Base-by-base conservation (phyloP, 148 eudicot genomes). In the Bassia scoparia region DNA sequence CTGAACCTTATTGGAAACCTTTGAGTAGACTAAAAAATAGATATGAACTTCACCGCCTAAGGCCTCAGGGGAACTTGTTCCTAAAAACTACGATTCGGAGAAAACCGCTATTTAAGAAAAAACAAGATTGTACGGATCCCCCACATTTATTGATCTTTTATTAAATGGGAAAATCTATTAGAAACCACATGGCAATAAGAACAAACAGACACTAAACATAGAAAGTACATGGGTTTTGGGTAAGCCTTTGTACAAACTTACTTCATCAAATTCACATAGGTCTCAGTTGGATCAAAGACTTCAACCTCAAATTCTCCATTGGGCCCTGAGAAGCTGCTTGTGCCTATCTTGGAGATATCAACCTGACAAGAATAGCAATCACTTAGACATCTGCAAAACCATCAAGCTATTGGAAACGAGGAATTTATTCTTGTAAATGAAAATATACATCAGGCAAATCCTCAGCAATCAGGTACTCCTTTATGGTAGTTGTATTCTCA, bases 241-340 rank as follows among this genome's bases (percentile, higher is more conserved):
- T 35, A 71, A 43, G 24, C 65, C 71, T 33, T 29, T 44, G 34
- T 41, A 54, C 23, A 35, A 78, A 63, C 96, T 77, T 89, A 95
- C 99, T 91, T 95, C 99, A 95, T 89, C 83, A 95, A 77, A 76
- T 84, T 83, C 80, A 89, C 90, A 80, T 91, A 95, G 50, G 92
- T 96, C 71, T 85, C 90, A 58, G 99, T 86, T 70, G 99, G 78
- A 86, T 95, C 99, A 82, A 95, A 95, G 76, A 95, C 88, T 77
- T 95, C 97, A 80, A 95, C 96, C 58, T 95, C 94, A 72, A 95
- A 95, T 74, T 80, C 85, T 48, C 97, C 99, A 68, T 91, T 88
- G 41, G 99, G 96, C 37, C 99, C 97, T 17, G 83, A 46, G 84
- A 91, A 91, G 84, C 83, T 91, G 74, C 86, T 75, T 27, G 83